Evolutionary conservation across 345 rosid species (phyloP), one percentile per base, ranked within the genome.

Genomic region (Eucalyptus fibrosa): DNA sequence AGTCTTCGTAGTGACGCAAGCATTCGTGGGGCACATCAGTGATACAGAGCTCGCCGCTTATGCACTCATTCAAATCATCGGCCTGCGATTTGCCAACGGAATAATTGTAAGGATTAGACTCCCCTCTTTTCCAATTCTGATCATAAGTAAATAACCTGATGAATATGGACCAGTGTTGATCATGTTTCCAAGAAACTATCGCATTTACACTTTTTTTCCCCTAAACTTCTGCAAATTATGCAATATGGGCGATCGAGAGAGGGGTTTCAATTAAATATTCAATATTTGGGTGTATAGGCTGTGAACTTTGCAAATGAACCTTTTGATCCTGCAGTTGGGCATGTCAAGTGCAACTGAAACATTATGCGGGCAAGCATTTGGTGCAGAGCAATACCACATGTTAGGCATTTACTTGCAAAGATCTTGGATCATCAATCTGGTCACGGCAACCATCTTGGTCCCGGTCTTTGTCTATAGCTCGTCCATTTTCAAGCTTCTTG

Each of bases 281-380:
- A 16, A n/a, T 65, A 65, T 65, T n/a, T 30, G 21, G 77, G 40
- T 65, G 77, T 65, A 65, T n/a, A n/a, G 37, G 40, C 37, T 65
- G 40, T n/a, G 77, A n/a, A 65, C 51, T 40, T 44, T 24, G 56
- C 28, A 50, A 86, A 50, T 44, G 32, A 50, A 44, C 77, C 0
- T 49, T 82, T n/a, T 88, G 47, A 8, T 28, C 44, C 42, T n/a
- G 77, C 87, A 90, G 91, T 30, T 90, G 50, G 91, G 91, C 83
- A 90, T 90, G 91, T 90, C 91, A 51, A 90, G 91, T 88, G 91
- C 91, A 44, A 90, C 91, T 19, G 91, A 90, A 60, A 90, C 91
- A 53, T 47, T 90, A 15, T 90, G 91, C 37, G 91, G 91, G 12
- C 91, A 90, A 85, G 91, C 91, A 28, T 90, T 87, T 40, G 91